Percentiles rank a stretch among this genome's conserved stretches.
These are phyloP conservation scores for Heliocybe sulcata DNA, from an alignment of 1,284 basidiomycete genomes.

Conservation along the genomic window DNA sequence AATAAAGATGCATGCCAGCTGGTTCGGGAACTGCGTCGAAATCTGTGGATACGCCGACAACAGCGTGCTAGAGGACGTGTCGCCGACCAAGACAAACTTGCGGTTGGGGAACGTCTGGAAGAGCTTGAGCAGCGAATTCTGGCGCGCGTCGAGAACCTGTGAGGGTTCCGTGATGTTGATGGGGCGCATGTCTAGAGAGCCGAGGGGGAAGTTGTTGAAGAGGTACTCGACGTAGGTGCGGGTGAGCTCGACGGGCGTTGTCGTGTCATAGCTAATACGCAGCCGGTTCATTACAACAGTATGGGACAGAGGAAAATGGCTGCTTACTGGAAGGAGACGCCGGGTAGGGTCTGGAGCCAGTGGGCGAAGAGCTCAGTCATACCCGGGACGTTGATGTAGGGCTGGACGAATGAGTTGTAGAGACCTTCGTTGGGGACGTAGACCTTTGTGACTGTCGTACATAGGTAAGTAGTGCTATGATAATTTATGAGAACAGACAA, in stretches of 20 bases:
- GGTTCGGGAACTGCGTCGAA: conserved; percentile 19
- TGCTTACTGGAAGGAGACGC: conserved; percentile 22
- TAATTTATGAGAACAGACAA: not conserved
- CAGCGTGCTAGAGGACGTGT: conserved; percentile 22
- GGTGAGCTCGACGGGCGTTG: conserved; percentile 23
- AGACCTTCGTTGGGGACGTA: conserved; percentile 23
- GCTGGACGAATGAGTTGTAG: conserved; percentile 23
- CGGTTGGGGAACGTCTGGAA: conserved; percentile 17
- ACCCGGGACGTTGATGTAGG: conserved; percentile 21
- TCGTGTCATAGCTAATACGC: conserved; percentile 14
- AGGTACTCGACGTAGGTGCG: conserved; percentile 23
- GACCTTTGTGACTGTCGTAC: conserved; percentile 17
- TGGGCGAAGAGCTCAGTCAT: conserved; percentile 21
- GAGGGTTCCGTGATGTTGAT: conserved; percentile 22
- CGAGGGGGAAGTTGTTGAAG: conserved; percentile 21
- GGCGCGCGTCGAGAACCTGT: conserved; percentile 20
- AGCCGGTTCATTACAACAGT: not conserved
- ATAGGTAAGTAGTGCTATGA: not conserved
- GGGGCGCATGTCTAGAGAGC: conserved; percentile 24
- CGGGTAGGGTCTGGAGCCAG: conserved; percentile 18
- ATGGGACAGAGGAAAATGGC: too few species aligned
- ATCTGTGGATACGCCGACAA: conserved; percentile 22
- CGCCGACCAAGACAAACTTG: conserved; percentile 18
- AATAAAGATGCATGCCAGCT: conserved; percentile 23
- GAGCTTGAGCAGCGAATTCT: conserved; percentile 20